These are phyloP conservation scores for Bolboschoenoplectus hybrid DNA, from an alignment of 202 grass and related monocot species.

Conservation along the genomic window DNA sequence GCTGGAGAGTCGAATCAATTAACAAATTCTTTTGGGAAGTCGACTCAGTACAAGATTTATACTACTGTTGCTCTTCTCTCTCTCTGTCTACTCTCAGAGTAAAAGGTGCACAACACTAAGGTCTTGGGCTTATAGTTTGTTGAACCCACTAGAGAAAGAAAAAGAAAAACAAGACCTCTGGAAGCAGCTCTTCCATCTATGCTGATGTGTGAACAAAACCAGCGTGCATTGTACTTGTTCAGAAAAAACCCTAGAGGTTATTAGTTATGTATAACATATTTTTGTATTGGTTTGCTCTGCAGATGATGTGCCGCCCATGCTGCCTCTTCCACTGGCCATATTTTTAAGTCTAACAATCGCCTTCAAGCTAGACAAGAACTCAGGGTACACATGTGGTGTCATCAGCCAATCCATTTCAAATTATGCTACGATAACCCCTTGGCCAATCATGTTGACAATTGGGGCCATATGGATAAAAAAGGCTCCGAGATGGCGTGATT, in stretches of 20 bases:
- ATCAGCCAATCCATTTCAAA: constrained; percentile 64
- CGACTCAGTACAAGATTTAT: too few species aligned
- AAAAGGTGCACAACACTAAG: too few species aligned
- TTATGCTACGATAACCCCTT: constrained; percentile 59
- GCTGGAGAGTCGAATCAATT: too few species aligned
- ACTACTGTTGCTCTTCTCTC: too few species aligned
- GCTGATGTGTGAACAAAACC: too few species aligned
- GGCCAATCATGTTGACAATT: constrained; percentile 80
- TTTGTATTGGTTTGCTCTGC: constrained; percentile 23
- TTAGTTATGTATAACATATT: neutral
- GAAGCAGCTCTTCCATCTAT: too few species aligned
- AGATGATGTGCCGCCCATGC: constrained; percentile 76
- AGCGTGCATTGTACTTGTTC: too few species aligned
- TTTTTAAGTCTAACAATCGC: constrained; percentile 88
- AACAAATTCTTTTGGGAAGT: too few species aligned
- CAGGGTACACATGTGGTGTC: constrained; percentile 59
- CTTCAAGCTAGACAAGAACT: constrained; percentile 77
- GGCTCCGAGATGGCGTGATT: constrained; percentile 75
- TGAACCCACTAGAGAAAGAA: too few species aligned
- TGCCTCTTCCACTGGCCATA: constrained; percentile 83
- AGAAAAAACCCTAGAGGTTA: neutral
- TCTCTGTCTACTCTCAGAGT: too few species aligned
- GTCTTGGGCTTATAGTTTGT: too few species aligned
- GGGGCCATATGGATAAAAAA: constrained; percentile 79
- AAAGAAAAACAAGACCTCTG: too few species aligned